A percentile compares a stretch with the other conserved stretches of the same genome.
phyloP scores from a whole-genome alignment of 768 basidiomycete genomes.

The Lentinula guzmanii region DNA sequence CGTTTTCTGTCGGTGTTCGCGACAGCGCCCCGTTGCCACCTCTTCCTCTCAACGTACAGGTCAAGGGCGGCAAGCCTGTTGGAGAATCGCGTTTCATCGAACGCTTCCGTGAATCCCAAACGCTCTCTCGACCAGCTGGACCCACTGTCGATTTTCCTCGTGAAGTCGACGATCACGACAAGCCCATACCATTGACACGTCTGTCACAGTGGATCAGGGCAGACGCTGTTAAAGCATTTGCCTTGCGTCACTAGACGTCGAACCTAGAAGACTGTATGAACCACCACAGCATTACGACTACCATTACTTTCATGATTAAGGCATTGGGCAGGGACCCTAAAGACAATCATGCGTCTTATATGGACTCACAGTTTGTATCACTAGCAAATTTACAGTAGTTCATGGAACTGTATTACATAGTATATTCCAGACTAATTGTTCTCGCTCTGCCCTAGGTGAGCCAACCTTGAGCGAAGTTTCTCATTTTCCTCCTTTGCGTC shows the following conservation, averaged over 20 bases:
- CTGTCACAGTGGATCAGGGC: conserved; percentile 50
- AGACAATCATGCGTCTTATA: not conserved
- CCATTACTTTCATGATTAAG: not conserved
- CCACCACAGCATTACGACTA: not conserved
- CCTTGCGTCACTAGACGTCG: not conserved
- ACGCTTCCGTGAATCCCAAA: conserved; percentile 28
- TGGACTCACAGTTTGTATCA: not conserved
- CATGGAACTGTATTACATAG: not conserved
- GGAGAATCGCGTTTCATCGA: conserved; percentile 39
- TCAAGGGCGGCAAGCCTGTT: conserved; percentile 13
- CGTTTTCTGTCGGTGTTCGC: conserved; percentile 12
- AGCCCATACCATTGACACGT: conserved; percentile 49
- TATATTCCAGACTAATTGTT: conserved; percentile 11
- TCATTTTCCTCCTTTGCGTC: conserved; percentile 48
- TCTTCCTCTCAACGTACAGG: conserved; percentile 25
- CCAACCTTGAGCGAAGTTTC: conserved; percentile 37
- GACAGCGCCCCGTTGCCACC: conserved; percentile 18
- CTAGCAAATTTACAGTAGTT: not conserved
- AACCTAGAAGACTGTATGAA: not conserved
- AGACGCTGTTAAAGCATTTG: conserved; percentile 16
- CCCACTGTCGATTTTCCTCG: conserved; percentile 33
- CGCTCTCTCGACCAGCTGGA: conserved; percentile 26
- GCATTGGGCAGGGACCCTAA: conserved; percentile 4
- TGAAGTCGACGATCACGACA: conserved; percentile 38
- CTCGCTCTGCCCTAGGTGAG: conserved; percentile 17